A percentile compares a stretch with the other conserved stretches of the same genome.
Conservation (phyloP, 208 protist genomes). For the Angomonas desouzai region DNA sequence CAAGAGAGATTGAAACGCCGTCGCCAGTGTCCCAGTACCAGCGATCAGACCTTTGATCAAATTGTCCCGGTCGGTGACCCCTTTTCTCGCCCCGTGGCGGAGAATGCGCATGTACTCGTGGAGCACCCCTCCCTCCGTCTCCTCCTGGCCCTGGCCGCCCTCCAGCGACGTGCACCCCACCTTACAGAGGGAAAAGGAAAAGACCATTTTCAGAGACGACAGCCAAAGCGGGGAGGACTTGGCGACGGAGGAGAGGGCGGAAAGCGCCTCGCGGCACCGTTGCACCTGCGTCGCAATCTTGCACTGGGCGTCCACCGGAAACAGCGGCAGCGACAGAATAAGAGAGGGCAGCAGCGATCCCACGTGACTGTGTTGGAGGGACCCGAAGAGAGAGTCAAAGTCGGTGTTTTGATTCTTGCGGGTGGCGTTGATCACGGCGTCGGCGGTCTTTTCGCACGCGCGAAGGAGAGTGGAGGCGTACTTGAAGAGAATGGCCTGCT, state of each 20-base stretch:
- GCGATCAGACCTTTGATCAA: conserved; percentile 83
- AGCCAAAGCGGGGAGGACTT: conserved; percentile 25
- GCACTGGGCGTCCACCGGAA: conserved; percentile 54
- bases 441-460: conserved; percentile 61
- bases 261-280: conserved; percentile 62
- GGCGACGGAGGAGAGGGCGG: conserved; percentile 40
- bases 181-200: conserved; percentile 69
- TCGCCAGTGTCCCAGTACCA: conserved; percentile 64
- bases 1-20: conserved; percentile 72
- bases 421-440: conserved; percentile 41
- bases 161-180: conserved; percentile 69
- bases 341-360: conserved; percentile 77
- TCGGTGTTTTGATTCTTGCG: conserved; percentile 39
- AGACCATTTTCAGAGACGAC: conserved; percentile 52
- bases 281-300: conserved; percentile 44
- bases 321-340: conserved; percentile 63
- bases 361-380: conserved; percentile 61
- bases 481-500: conserved; percentile 27
- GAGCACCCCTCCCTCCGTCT: neutral
- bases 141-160: conserved; percentile 11
- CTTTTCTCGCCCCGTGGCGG: conserved; percentile 51
- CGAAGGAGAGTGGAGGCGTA: conserved; percentile 71
- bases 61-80: conserved; percentile 64
- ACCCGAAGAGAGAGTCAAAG: conserved; percentile 16
- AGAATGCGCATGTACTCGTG: conserved; percentile 51